Conservation (phyloP, 2,329 filamentous ascomycete species). For the Xylaria multiplex region DNA sequence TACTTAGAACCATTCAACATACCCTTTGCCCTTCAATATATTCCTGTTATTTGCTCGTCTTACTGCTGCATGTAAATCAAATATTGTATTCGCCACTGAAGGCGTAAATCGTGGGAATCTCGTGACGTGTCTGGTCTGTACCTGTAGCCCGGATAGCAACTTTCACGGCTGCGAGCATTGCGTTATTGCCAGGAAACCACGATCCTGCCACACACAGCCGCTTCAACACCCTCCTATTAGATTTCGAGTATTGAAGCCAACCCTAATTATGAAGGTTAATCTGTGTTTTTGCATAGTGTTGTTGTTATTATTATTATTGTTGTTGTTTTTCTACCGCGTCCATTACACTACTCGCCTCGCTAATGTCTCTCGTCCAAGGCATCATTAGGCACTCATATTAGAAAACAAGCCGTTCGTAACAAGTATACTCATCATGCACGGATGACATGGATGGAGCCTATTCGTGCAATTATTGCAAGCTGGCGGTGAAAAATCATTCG, state of each 20-base stretch:
- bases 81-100: slow-evolving; percentile 34
- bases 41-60: background rate
- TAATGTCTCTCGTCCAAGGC: background rate
- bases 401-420: slow-evolving; percentile 5
- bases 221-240: slow-evolving; percentile 6
- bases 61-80: slow-evolving; percentile 12
- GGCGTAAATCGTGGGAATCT: slow-evolving; percentile 13
- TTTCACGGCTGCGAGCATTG: slow-evolving; percentile 13
- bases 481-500: slow-evolving; percentile 25
- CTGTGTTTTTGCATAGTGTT: background rate
- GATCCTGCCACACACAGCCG: background rate
- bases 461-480: slow-evolving; percentile 15
- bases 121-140: slow-evolving; percentile 30
- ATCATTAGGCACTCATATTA: background rate
- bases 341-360: slow-evolving; percentile 2
- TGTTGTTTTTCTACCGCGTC: background rate
- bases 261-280: background rate
- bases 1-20: background rate
- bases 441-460: slow-evolving; percentile 26
- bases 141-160: slow-evolving; percentile 19
- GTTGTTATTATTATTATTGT: background rate
- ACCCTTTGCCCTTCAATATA: background rate
- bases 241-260: slow-evolving; percentile 3
- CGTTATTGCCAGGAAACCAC: slow-evolving; percentile 15
- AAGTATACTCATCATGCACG: slow-evolving; percentile 21